Evolutionary conservation across 2,329 filamentous ascomycete genomes (phyloP), one percentile per base, ranked within the genome.

Genomic region (Claviceps citrina): DNA sequence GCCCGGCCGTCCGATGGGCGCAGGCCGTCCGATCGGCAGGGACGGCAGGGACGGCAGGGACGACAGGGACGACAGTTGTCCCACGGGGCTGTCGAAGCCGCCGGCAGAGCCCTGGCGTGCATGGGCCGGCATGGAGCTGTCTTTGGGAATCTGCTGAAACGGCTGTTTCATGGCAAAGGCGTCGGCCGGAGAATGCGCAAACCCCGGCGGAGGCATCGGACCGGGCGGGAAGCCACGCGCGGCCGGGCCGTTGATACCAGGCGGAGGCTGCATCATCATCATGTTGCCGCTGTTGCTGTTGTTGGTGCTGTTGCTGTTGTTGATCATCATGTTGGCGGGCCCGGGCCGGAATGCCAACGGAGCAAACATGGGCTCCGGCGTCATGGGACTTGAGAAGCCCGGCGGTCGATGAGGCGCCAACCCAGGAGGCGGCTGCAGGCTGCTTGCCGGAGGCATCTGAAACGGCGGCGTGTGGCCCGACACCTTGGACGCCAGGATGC

Each of bases 1-100:
- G 13, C 79, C 78, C 1, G 91, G 89, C 26, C 86, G 75, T 46
- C 89, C 84, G 46, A 96, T 95, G 1, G 89, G 89, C 19, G 83
- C 76, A 20, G 87, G 89, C 40, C 86, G 74, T 34, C 80, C 73
- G 44, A 93, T 89, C 1, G 84, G 83, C 46, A 85, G 79, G 26
- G 78, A 68, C 40, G 74, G 66, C 9, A 67, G 59, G n/a, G n/a
- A n/a, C 1, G 84, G 83, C 46, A 85, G 79, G 25, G 78, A 68
- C 1, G 84, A 83, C 46, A 85, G 79, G 26, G 78, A 68, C 40
- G 74, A 65, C 9, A 67, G 59, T n/a, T n/a, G n/a, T 20, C 63
- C 59, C 7, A 63, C 54, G 4, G 58, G 49, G 5, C 22, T 65
- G 7, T 87, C 81, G 45, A 79, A 76, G 10, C n/a, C 31, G 8